Evolutionary conservation across 805 yeast species (phyloP).

Genomic region (Peterozyma toletana): DNA sequence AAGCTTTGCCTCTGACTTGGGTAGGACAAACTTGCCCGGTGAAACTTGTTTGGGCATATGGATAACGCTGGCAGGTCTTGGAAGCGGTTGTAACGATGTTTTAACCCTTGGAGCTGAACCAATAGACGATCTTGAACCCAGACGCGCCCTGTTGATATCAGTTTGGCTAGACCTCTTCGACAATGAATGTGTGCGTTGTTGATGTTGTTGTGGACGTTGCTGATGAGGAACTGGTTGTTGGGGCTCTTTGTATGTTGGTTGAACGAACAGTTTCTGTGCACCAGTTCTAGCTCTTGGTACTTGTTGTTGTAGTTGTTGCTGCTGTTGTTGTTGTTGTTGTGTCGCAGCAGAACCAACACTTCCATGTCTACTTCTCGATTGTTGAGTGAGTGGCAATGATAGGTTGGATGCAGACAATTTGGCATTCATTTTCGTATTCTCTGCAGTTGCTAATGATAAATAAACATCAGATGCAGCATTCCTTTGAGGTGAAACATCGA

Average conservation of each 20-base stretch:
- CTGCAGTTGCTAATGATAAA: slow-evolving; percentile 66
- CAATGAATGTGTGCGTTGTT: no score
- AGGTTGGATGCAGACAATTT: slow-evolving; percentile 12
- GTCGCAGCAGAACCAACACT: no score
- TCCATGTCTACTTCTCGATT: no score
- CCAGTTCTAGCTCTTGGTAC: slow-evolving; percentile 4
- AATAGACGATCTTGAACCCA: slow-evolving; percentile 10
- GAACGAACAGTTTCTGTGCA: slow-evolving; percentile 1
- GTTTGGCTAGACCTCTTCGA: no score
- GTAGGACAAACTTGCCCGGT: slow-evolving; percentile 8
- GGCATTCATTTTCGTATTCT: slow-evolving; percentile 70
- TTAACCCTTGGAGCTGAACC: slow-evolving; percentile 19
- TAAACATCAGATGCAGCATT: slow-evolving; percentile 56
- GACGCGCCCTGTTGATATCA: no score
- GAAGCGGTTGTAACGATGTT: slow-evolving; percentile 7
- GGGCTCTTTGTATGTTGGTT: slow-evolving; percentile 1
- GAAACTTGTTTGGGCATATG: slow-evolving; percentile 5
- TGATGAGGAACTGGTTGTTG: not conserved
- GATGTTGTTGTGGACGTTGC: no score
- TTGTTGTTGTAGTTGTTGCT: not conserved
- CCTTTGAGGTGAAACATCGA: slow-evolving; percentile 8
- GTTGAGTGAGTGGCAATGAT: slow-evolving; percentile 21
- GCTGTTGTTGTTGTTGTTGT: no score
- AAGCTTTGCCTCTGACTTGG: slow-evolving; percentile 17
- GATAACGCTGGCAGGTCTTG: slow-evolving; percentile 10